A percentile compares a stretch with the other conserved stretches of the same genome.
Evolutionary conservation across 148 eudicot species (phyloP).

Genomic region (Camellia granthamiana): DNA sequence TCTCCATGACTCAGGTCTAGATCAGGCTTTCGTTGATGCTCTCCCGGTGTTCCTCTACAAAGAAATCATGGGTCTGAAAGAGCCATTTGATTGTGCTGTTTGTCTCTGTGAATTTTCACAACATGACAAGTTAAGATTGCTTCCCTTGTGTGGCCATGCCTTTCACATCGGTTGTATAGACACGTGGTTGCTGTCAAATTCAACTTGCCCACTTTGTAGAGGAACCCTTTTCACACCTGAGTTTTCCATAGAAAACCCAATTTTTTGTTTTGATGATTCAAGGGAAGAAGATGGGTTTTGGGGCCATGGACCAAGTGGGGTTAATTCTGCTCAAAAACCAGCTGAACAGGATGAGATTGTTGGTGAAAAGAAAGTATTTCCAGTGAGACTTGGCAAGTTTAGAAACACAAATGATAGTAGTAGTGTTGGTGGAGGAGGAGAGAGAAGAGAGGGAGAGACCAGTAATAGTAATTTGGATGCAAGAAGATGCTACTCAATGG

Average conservation of each 20-base stretch:
- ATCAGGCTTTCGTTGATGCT: conserved; percentile 76
- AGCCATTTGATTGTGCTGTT: conserved; percentile 91
- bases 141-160: conserved; percentile 88
- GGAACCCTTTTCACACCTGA: conserved; percentile 65
- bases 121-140: conserved; percentile 60
- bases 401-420: conserved; percentile 40
- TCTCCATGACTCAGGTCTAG: conserved; percentile 82
- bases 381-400: conserved; percentile 83
- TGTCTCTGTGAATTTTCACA: conserved; percentile 77
- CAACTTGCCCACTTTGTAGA: conserved; percentile 91
- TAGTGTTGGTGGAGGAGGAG: conserved; percentile 18
- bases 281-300: conserved; percentile 38
- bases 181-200: conserved; percentile 83
- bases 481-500: conserved; percentile 95
- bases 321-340: conserved; percentile 27
- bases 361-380: conserved; percentile 58
- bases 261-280: conserved; percentile 46
- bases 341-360: conserved; percentile 26
- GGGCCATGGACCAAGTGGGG: conserved; percentile 18
- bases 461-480: conserved; percentile 80
- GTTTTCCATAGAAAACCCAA: conserved; percentile 62
- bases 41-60: conserved; percentile 73
- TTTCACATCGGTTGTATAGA: conserved; percentile 90
- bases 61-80: conserved; percentile 64
- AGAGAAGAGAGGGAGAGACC: conserved; percentile 57